These are phyloP conservation scores for Teunomyces funiuensis DNA, from an alignment of 805 yeast genomes.

Conservation along the genomic window DNA sequence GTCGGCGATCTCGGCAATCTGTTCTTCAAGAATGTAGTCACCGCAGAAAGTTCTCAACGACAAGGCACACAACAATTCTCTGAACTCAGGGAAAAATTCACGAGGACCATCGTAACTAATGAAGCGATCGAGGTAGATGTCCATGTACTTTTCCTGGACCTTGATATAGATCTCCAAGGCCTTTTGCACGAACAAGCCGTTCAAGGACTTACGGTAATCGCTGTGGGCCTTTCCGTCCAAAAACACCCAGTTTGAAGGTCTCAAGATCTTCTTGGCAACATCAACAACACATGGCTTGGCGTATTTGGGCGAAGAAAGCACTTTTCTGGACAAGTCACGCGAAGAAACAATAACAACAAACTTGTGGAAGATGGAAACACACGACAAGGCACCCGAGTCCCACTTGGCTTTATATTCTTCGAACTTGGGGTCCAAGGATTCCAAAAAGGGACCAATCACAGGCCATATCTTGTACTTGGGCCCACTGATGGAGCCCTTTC, in stretches of 20 bases:
- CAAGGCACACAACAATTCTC: constrained; percentile 94
- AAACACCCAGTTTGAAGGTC: constrained; percentile 98
- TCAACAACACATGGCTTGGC: constrained; percentile 98
- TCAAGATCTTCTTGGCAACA: constrained; percentile 87
- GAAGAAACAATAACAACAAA: constrained; percentile 92
- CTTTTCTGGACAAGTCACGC: constrained; percentile 85
- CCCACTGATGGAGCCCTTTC: constrained; percentile 89
- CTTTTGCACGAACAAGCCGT: constrained; percentile 80
- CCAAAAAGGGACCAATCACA: constrained; percentile 92
- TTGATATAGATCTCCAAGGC: constrained; percentile 87
- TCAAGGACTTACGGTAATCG: constrained; percentile 88
- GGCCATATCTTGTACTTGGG: constrained; percentile 90
- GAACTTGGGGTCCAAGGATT: constrained; percentile 91
- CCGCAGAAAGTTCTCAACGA: constrained; percentile 95
- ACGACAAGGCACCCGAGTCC: constrained; percentile 90
- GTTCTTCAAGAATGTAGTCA: constrained; percentile 87
- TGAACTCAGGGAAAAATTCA: constrained; percentile 86
- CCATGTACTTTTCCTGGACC: constrained; percentile 80
- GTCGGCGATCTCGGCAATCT: constrained; percentile 84
- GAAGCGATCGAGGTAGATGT: constrained; percentile 71
- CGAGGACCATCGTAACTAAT: constrained; percentile 62
- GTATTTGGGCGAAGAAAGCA: constrained; percentile 77
- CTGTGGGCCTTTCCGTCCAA: constrained; percentile 93
- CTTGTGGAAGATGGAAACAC: constrained; percentile 97
- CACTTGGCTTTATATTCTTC: constrained; percentile 91